phyloP scores from a whole-genome alignment of 352 stramenopile species.

The Globisporangium middletonii region DNA sequence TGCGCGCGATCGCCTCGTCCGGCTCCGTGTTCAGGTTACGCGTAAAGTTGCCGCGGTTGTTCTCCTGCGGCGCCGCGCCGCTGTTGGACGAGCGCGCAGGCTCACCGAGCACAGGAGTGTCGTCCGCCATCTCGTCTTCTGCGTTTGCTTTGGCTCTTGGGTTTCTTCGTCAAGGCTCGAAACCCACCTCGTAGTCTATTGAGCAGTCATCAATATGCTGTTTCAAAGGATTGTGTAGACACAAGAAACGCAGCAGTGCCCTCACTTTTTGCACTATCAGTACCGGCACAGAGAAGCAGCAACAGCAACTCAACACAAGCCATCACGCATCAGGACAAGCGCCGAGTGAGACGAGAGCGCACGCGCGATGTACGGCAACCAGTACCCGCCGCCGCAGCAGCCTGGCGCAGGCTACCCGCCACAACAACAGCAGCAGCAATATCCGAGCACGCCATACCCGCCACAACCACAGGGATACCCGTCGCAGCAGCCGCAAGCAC shows the following conservation, averaged over 20 bases:
- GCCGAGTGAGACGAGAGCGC: neutral
- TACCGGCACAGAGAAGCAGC: neutral
- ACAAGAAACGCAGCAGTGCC: too few species aligned
- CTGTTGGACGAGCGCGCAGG: slow-evolving; percentile 13
- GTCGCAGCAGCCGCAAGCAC: neutral
- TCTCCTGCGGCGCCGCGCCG: slow-evolving; percentile 18
- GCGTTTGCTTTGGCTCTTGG: neutral
- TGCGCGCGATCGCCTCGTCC: slow-evolving; percentile 62
- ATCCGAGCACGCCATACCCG: slow-evolving; percentile 8
- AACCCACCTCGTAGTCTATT: too few species aligned
- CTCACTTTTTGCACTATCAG: too few species aligned
- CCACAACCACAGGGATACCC: neutral
- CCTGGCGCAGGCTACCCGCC: slow-evolving; percentile 19
- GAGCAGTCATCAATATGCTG: too few species aligned
- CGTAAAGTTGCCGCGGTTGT: slow-evolving; percentile 87
- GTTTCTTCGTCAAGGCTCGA: neutral
- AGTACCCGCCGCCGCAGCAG: slow-evolving; percentile 18
- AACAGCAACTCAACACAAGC: neutral
- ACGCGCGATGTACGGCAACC: slow-evolving; percentile 18
- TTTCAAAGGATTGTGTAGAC: too few species aligned
- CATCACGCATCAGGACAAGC: neutral
- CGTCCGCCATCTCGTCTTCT: slow-evolving; percentile 24
- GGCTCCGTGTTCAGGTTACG: slow-evolving; percentile 79
- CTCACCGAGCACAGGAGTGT: slow-evolving; percentile 59
- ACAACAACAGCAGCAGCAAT: neutral